Evolutionary conservation across 2,329 filamentous ascomycete genomes (phyloP), one percentile per base, ranked within the genome.

Genomic region (Chaetomium sp.): DNA sequence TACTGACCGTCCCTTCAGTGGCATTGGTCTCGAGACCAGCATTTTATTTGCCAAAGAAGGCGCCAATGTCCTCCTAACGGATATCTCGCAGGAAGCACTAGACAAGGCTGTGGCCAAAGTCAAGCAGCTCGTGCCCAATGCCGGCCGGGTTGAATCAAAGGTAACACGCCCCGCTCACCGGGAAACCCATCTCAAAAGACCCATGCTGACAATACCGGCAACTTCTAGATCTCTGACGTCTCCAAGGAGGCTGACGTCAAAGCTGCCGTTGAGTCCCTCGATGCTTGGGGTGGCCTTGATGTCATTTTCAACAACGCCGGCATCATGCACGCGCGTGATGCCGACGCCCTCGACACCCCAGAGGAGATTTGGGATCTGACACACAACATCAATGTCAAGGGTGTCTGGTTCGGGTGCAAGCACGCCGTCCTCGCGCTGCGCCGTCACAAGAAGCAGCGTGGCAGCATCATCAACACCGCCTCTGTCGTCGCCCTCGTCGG

Each of bases 231-330:
- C 61, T 86, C 66, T 72, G 91, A 96, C 68, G 91, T 96, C 53
- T 91, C 89, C 70, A 91, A 91, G 67, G 91, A 96, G 71, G 72
- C 80, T 58, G 82, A 94, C 55, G 84, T 96, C 36, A 75, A 90
- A 67, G 82, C 84, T 54, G 83, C 88, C 69, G 78, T 96, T 52
- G 86, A 88, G 63, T 74, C 80, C 8, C 75, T 92, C 56, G 91
- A 96, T 71, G 69, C 81, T 55, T 95, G 89, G 88, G 91, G 91
- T 67, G 91, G 91, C 45, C 74, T 94, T 3, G 91, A 96, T 70
- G 78, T 96, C 68, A 89, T 96, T 66, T 96, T 96, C 84, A 96
- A 96, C 83, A 96, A 96, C 71, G 91, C 91, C 32, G 91, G 91
- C 54, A 96, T 96, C 72, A 96, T 96, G 91, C 91, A 96, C 75